Evolutionary conservation across 768 basidiomycete species (phyloP).

Genomic region (Lactarius hengduanensis): DNA sequence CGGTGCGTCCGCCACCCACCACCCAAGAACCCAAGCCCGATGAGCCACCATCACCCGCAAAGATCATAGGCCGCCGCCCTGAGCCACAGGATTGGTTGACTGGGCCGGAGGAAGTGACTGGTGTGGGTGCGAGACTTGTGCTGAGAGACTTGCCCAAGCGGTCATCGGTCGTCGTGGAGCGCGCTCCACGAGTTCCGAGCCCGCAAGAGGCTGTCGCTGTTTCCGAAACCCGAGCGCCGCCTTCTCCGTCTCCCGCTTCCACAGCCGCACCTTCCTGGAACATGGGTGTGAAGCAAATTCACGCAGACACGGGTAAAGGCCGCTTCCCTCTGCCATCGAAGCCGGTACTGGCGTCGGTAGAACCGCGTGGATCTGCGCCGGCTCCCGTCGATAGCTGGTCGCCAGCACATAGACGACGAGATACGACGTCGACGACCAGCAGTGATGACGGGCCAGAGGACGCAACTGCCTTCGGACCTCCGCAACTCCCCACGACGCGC

Average conservation of each 20-base stretch:
- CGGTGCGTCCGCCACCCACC: slow-evolving; percentile 12
- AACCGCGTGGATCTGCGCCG: slow-evolving; percentile 25
- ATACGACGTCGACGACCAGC: slow-evolving; percentile 50
- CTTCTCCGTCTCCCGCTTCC: slow-evolving; percentile 18
- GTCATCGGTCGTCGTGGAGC: slow-evolving; percentile 61
- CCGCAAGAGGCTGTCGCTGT: slow-evolving; percentile 33
- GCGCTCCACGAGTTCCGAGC: slow-evolving; percentile 33
- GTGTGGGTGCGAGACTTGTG: slow-evolving; percentile 39
- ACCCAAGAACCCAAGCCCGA: slow-evolving; percentile 6
- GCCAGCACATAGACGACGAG: slow-evolving; percentile 30
- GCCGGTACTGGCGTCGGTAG: slow-evolving; percentile 15
- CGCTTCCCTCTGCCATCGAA: slow-evolving; percentile 24
- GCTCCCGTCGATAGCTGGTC: slow-evolving; percentile 31
- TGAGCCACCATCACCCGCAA: slow-evolving; percentile 31
- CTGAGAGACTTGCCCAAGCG: slow-evolving; percentile 73
- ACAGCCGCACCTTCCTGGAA: slow-evolving; percentile 9
- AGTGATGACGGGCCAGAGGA: slow-evolving; percentile 60
- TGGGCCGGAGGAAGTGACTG: slow-evolving; percentile 49
- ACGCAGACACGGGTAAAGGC: slow-evolving; percentile 12
- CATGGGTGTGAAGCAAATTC: slow-evolving; percentile 9
- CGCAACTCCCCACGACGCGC: neutral
- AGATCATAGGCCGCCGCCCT: slow-evolving; percentile 32
- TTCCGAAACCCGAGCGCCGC: slow-evolving; percentile 2
- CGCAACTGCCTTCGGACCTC: slow-evolving; percentile 22
- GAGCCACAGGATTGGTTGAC: slow-evolving; percentile 70